phyloP scores from a whole-genome alignment of 2,329 filamentous ascomycete genomes.

The Fusarium phyllophilum region DNA sequence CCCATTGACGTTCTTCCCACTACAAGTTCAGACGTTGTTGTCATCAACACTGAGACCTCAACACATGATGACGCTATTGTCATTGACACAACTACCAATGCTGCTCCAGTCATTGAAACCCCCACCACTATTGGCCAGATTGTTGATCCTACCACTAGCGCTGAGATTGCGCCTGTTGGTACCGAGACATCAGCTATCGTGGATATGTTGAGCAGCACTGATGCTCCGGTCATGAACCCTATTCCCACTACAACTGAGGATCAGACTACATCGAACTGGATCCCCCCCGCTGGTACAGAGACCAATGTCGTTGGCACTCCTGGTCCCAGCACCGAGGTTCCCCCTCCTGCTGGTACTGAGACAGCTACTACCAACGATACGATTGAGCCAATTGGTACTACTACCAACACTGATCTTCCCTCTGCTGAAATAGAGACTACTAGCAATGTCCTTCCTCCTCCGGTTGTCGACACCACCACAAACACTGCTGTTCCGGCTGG shows the following conservation, averaged over 20 bases:
- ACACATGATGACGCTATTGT: neutral
- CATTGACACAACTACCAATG: neutral
- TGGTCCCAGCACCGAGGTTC: neutral
- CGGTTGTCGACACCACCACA: neutral
- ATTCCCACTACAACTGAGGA: neutral
- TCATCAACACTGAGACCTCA: neutral
- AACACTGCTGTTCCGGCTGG: neutral
- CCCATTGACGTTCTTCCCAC: neutral
- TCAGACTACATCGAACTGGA: neutral
- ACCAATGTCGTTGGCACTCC: neutral
- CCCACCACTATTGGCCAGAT: neutral
- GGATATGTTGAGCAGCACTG: neutral
- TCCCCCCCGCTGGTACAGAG: neutral
- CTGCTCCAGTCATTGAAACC: neutral
- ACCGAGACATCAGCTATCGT: neutral
- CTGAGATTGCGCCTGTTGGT: neutral
- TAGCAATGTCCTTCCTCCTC: rapidly evolving
- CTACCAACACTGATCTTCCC: neutral
- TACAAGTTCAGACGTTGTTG: neutral
- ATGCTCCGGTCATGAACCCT: neutral
- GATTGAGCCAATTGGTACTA: neutral
- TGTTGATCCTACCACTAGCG: neutral
- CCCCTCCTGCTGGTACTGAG: neutral
- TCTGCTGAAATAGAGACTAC: neutral
- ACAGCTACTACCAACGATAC: neutral